phyloP scores from a whole-genome alignment of 495 filamentous ascomycete genomes.

The Penicillium turbatum region DNA sequence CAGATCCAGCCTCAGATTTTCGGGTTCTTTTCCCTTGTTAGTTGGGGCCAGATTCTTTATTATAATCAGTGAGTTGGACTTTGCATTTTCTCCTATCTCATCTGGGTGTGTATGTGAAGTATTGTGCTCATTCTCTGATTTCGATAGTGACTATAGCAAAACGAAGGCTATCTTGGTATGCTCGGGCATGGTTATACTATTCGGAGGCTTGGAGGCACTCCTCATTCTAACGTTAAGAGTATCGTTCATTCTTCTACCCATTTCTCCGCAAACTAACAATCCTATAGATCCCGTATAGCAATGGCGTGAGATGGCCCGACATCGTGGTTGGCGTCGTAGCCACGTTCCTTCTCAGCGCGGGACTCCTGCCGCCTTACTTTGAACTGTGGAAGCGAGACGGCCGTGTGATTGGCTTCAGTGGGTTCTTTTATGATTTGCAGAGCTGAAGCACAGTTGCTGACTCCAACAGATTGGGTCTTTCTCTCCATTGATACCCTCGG shows the following conservation, averaged over 20 bases:
- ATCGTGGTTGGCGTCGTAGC: slow-evolving; percentile 57
- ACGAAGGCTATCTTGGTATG: slow-evolving; percentile 48
- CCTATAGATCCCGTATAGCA: slow-evolving; percentile 48
- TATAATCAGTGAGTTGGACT: slow-evolving; percentile 53
- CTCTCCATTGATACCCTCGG: slow-evolving; percentile 66
- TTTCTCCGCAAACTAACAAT: slow-evolving; percentile 1
- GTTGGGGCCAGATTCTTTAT: slow-evolving; percentile 62
- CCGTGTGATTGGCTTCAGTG: slow-evolving; percentile 65
- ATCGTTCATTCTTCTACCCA: slow-evolving; percentile 9
- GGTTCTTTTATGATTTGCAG: slow-evolving; percentile 13
- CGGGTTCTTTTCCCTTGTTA: slow-evolving; percentile 57
- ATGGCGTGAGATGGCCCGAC: slow-evolving; percentile 53
- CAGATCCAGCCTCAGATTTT: slow-evolving; percentile 74
- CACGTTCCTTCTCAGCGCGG: slow-evolving; percentile 53
- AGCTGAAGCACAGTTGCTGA: neutral
- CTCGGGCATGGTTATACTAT: slow-evolving; percentile 36
- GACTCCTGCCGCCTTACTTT: slow-evolving; percentile 65
- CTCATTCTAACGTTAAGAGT: slow-evolving; percentile 62
- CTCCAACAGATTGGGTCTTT: slow-evolving; percentile 52
- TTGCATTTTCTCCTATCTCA: neutral
- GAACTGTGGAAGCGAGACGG: slow-evolving; percentile 70
- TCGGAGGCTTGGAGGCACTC: slow-evolving; percentile 56
- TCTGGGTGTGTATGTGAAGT: neutral
- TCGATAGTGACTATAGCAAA: slow-evolving; percentile 44
- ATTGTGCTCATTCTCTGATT: neutral